Evolutionary conservation across 2,329 filamentous ascomycete species (phyloP).

Genomic region (Hypocreales sp.): DNA sequence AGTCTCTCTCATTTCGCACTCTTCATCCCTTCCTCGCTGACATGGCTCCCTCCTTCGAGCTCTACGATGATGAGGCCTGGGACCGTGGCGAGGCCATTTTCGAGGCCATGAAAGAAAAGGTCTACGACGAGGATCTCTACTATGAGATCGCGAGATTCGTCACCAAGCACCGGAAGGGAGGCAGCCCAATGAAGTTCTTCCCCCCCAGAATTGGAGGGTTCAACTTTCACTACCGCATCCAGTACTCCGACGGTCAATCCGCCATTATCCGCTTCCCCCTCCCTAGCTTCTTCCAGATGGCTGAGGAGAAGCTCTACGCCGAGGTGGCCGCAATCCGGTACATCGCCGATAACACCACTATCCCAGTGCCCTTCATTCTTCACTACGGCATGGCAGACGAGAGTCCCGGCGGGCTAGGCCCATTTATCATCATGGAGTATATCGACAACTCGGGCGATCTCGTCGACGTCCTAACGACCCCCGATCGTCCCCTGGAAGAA

Average conservation of each 20-base stretch:
- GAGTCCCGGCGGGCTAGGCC: constrained; percentile 4
- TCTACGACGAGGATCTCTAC: constrained; percentile 1
- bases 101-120: background rate
- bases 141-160: constrained; percentile 1
- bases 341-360: constrained; percentile 4
- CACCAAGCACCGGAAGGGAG: constrained; percentile 1
- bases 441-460: constrained; percentile 10
- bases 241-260: constrained; percentile 3
- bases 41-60: background rate
- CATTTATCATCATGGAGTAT: constrained; percentile 6
- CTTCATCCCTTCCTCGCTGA: no score
- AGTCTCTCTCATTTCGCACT: no score
- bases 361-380: constrained; percentile 4
- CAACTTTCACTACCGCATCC: constrained; percentile 3
- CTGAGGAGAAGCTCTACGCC: constrained; percentile 4
- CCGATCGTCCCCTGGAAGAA: constrained; percentile 8
- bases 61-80: constrained; percentile 2
- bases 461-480: constrained; percentile 13
- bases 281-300: constrained; percentile 4
- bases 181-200: background rate
- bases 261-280: constrained; percentile 3
- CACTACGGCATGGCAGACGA: constrained; percentile 5
- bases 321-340: constrained; percentile 5
- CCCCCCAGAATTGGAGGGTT: constrained; percentile 1
- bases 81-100: constrained; percentile 2